Conservation (phyloP, 306 rosid species). For the Vigna angularis region DNA sequence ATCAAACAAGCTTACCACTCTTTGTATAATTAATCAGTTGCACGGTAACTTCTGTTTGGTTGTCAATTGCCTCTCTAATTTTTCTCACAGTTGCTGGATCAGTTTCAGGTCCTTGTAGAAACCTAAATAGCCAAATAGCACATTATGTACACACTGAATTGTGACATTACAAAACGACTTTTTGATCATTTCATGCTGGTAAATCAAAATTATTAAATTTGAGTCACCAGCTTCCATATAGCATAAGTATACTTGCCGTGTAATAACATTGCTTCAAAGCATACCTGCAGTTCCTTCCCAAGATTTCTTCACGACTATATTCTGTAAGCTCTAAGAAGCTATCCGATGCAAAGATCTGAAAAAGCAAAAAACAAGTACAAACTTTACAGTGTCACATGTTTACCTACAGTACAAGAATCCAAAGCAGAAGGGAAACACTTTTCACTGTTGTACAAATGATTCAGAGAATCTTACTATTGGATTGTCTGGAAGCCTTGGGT, state of each 20-base stretch:
- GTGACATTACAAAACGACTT: neutral
- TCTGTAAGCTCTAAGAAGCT: conserved; percentile 98
- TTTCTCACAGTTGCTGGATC: conserved; percentile 89
- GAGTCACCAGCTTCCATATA: conserved; percentile 15
- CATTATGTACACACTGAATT: conserved; percentile 21
- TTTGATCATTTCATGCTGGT: neutral
- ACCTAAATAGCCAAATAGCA: conserved; percentile 59
- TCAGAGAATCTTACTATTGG: conserved; percentile 75
- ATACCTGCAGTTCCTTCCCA: conserved; percentile 98
- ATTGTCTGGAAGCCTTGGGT: conserved; percentile 97
- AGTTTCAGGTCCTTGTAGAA: conserved; percentile 98
- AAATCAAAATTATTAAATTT: neutral
- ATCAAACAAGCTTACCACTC: conserved; percentile 62
- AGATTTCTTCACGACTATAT: conserved; percentile 94
- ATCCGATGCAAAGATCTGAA: conserved; percentile 96
- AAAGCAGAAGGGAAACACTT: conserved; percentile 6
- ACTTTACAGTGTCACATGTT: conserved; percentile 31
- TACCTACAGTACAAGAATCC: conserved; percentile 13
- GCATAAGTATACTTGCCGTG: conserved; percentile 23
- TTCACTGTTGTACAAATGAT: conserved; percentile 6
- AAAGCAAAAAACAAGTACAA: conserved; percentile 34
- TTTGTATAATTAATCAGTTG: conserved; percentile 93
- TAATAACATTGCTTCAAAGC: conserved; percentile 29
- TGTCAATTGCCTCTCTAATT: conserved; percentile 92
- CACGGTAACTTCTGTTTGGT: conserved; percentile 89